A percentile compares a stretch with the other conserved stretches of the same genome.
phyloP scores from a whole-genome alignment of 2,329 filamentous ascomycete species.

The Fusarium sp. region DNA sequence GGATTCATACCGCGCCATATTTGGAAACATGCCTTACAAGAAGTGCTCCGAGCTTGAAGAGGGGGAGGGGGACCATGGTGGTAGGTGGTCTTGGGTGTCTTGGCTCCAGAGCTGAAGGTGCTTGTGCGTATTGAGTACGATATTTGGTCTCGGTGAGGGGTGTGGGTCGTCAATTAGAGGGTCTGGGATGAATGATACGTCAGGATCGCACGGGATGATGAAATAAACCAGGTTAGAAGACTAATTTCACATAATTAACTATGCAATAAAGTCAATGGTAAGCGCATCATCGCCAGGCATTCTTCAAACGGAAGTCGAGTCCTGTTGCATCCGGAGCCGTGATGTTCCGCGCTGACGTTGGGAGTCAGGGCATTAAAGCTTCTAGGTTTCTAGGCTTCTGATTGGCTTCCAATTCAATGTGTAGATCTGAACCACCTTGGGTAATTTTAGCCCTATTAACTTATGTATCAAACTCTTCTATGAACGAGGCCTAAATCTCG shows the following conservation, averaged over 20 bases:
- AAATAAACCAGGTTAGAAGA: neutral
- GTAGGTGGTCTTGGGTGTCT: slow-evolving; percentile 30
- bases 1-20: slow-evolving; percentile 70
- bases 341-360: slow-evolving; percentile 36
- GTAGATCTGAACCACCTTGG: neutral
- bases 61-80: slow-evolving; percentile 69
- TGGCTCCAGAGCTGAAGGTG: slow-evolving; percentile 29
- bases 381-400: neutral
- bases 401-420: slow-evolving; percentile 13
- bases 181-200: neutral
- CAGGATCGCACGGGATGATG: neutral
- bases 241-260: neutral
- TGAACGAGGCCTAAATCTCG: neutral
- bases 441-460: neutral
- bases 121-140: slow-evolving; percentile 13
- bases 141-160: slow-evolving; percentile 8
- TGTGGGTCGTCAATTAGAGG: slow-evolving; percentile 17
- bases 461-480: neutral
- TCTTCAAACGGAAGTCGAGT: slow-evolving; percentile 6
- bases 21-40: slow-evolving; percentile 73
- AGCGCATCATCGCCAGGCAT: neutral
- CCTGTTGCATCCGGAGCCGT: slow-evolving; percentile 35
- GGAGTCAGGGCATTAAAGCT: neutral
- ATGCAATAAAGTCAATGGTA: neutral
- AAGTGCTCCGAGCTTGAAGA: slow-evolving; percentile 72